Evolutionary conservation across 768 basidiomycete species (phyloP), one percentile per base, ranked within the genome.

Genomic region (Russula brevipes): DNA sequence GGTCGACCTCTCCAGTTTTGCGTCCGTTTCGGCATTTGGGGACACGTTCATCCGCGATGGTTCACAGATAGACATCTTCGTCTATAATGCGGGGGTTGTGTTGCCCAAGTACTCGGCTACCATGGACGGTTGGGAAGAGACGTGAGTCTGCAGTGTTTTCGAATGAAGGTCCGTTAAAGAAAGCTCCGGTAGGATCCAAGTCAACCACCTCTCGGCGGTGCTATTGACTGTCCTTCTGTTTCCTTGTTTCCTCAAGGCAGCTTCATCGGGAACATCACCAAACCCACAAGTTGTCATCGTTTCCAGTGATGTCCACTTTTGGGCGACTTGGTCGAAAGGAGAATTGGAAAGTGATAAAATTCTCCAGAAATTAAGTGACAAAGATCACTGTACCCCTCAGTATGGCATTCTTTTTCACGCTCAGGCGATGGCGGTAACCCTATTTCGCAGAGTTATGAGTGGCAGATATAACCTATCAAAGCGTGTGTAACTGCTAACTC

Each of bases 141-240:
- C 24, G 74, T 73, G 57, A 47, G 73, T 65, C 30, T 33, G 30
- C 24, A 1, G 10, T 10, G 5, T 19, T 12, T 47, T 41, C 39
- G 2, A 9, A 17, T 30, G 5, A 47, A 14, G 2, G 17, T 6
- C 38, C 36, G 0, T 12, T 39, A 14, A 35, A 1, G 41, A 59
- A 33, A 24, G 9, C 6, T 5, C 31, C 11, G 36, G 35, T 33
- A 85, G 82, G 10, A 59, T 82, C 0, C 82, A 84, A 63, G 76
- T 80, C 45, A 83, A 83, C 67, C 64, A 63, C 54, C 51, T 65
- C 19, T 65, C 64, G 6, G 50, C 49, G 8, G 9, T 57, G 60
- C 9, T 65, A 50, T 49, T 54, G 16, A 65, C 50, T 11, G 5
- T 52, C 56, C 61, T 51, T 35, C 46, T 65, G 60, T 45, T 65